phyloP scores from a whole-genome alignment of 495 filamentous ascomycete genomes.

The Trichoderma asperelloides region DNA sequence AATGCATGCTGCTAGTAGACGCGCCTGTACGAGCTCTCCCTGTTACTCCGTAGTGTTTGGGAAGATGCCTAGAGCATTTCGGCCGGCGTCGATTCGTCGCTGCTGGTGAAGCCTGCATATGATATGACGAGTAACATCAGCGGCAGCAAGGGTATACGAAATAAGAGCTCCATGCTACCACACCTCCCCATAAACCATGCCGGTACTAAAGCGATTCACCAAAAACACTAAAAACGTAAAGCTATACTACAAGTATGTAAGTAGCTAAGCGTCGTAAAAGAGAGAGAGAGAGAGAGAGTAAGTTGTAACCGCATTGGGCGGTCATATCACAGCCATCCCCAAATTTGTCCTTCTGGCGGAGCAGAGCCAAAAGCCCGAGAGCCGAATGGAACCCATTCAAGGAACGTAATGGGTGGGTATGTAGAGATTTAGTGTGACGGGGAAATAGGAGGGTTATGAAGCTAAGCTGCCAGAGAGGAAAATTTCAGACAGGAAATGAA shows the following conservation, averaged over 20 bases:
- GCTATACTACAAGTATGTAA: too few species aligned
- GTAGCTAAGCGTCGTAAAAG: too few species aligned
- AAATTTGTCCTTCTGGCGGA: background rate
- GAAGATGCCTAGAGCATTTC: background rate
- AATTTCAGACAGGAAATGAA: background rate
- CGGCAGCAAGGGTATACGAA: background rate
- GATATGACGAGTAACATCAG: background rate
- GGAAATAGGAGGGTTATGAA: too few species aligned
- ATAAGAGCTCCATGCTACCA: background rate
- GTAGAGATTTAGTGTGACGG: background rate
- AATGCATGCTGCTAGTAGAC: background rate
- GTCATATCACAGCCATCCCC: background rate
- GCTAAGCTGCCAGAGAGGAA: too few species aligned
- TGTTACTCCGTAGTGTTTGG: background rate
- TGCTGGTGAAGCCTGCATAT: background rate
- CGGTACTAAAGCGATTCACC: background rate
- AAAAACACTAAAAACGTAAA: background rate
- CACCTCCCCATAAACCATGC: conserved; percentile 1
- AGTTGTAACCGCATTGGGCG: background rate
- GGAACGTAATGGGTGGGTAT: background rate
- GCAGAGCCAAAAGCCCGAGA: background rate
- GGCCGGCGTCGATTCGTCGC: background rate
- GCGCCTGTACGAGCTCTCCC: background rate
- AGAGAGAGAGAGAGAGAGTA: background rate
- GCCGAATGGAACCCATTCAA: background rate